Conservation (phyloP, 139 green algal genomes). For the Micractinium sp. region DNA sequence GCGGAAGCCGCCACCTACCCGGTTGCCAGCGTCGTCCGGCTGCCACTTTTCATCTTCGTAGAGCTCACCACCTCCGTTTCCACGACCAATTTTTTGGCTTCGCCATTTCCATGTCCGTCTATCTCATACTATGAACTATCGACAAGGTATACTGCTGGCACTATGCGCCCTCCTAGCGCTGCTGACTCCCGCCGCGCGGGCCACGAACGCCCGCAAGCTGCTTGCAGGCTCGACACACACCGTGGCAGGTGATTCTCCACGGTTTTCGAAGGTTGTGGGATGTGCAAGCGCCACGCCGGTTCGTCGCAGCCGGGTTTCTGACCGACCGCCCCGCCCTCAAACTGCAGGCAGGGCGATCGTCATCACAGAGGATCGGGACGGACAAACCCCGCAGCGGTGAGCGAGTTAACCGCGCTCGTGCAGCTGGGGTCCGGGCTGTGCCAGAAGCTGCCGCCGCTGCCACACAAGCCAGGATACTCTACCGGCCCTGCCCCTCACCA, state of each 20-base stretch:
- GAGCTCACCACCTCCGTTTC: too few species aligned
- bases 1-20: too few species aligned
- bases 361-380: background rate
- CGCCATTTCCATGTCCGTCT: too few species aligned
- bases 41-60: too few species aligned
- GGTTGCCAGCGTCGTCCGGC: too few species aligned
- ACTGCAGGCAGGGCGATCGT: conserved; percentile 18
- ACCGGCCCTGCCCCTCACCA: background rate
- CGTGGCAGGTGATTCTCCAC: background rate
- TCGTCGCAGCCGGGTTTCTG: background rate
- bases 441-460: background rate
- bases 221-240: background rate
- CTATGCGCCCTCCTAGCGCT: background rate
- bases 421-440: background rate
- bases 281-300: too few species aligned
- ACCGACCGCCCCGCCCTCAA: background rate
- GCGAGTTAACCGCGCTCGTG: background rate
- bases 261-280: too few species aligned
- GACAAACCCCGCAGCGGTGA: background rate
- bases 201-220: background rate
- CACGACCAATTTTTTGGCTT: too few species aligned
- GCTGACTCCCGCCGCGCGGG: background rate
- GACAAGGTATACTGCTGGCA: too few species aligned
- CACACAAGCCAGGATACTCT: too few species aligned
- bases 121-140: too few species aligned